Base-by-base conservation (phyloP, 192 early-diverging fungal genomes). In the Gamsiella multidivaricata region DNA sequence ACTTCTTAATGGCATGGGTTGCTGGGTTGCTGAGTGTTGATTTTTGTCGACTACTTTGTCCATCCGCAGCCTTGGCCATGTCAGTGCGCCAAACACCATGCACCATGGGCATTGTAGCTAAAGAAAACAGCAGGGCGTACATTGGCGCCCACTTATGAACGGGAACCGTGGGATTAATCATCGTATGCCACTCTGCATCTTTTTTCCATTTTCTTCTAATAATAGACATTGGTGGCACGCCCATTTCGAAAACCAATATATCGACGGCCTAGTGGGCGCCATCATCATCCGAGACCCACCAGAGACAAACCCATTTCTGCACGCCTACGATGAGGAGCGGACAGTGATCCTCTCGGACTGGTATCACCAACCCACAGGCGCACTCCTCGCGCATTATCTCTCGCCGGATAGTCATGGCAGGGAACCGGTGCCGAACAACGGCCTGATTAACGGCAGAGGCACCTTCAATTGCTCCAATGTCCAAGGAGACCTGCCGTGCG, bases 401-500 rank as follows among this genome's bases (percentile, higher is more conserved):
- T 43, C 66, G 0, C 69, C 72, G 8, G 39, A 49, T 5, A 61
- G 61, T 32, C 9, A 18, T 3, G 68, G 62, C 41, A 46, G 50
- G 41, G 54, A 73, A 42, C 70, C 70, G 46, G 55, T 70, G 15
- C 82, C 87, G 0, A 80, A 86, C 54, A 88, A 73, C 45, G 80
- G 82, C n/a, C 60, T 86, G 3, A 83, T 88, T 54, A 88, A 88
- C 46, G 87, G 87, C 45, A 79, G 78, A 41, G 26, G 67, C 25
- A 65, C 36, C 37, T 82, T 80, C 41, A 49, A 84, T 31, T 84
- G 83, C 32, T 42, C 61, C 20, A 65, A 63, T 25, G 80, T 81
- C 28, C 49, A 62, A 15, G 32, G 45, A 10, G 61, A 49, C 34
- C 63, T 73, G 0, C 55, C 61, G 1, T 82, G 81, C 28, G 37